These are phyloP conservation scores for Polysphondylium violaceum DNA, from an alignment of 78 protist species.

Conservation along the genomic window DNA sequence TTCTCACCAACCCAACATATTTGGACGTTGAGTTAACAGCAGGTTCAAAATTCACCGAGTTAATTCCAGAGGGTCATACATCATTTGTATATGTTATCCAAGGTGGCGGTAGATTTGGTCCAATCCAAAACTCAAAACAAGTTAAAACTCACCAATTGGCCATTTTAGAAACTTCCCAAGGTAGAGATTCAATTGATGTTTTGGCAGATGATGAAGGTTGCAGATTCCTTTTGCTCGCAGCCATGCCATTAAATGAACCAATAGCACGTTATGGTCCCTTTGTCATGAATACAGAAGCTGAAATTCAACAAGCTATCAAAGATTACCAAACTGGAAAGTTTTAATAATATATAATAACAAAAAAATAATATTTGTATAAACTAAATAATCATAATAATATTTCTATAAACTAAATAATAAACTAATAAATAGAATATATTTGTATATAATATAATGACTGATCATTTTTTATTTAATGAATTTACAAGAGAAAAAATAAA, in stretches of 20 bases:
- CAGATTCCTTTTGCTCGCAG: slow-evolving; percentile 73
- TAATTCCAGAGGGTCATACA: slow-evolving; percentile 64
- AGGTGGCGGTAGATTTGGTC: slow-evolving; percentile 75
- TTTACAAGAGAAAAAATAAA: too few species aligned
- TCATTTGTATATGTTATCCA: slow-evolving; percentile 64
- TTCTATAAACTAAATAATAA: too few species aligned
- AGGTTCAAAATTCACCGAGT: slow-evolving; percentile 4
- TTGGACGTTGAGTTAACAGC: slow-evolving; percentile 48
- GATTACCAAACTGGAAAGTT: slow-evolving; percentile 78
- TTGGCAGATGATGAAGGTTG: slow-evolving; percentile 37
- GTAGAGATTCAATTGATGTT: slow-evolving; percentile 32
- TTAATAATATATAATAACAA: too few species aligned
- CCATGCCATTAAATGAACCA: slow-evolving; percentile 82
- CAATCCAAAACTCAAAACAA: slow-evolving; percentile 9
- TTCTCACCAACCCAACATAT: slow-evolving; percentile 50
- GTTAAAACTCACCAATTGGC: slow-evolving; percentile 53
- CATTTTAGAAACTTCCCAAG: slow-evolving; percentile 14
- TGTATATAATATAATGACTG: too few species aligned
- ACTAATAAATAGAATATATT: too few species aligned
- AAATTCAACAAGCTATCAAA: slow-evolving; percentile 81
- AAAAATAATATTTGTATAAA: too few species aligned
- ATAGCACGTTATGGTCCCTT: slow-evolving; percentile 91
- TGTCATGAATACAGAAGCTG: slow-evolving; percentile 93
- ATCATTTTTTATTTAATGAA: too few species aligned
- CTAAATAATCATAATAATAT: too few species aligned